These are phyloP conservation scores for Debaryomyces sp. DNA, from an alignment of 1,139 yeast species.

Conservation along the genomic window DNA sequence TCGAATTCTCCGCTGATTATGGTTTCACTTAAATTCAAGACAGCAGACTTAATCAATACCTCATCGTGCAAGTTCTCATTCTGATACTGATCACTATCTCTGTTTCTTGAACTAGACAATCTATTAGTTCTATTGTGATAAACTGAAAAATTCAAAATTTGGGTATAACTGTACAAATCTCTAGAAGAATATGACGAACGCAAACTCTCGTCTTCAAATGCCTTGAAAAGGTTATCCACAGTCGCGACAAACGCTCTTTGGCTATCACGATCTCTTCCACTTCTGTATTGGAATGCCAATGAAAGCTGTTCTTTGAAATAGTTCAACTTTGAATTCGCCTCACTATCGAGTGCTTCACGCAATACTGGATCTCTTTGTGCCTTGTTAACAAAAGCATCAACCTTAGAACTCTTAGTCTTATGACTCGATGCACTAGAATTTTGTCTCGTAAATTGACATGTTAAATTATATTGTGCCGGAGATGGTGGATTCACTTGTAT, in stretches of 20 bases:
- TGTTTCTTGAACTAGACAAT: constrained; percentile 34
- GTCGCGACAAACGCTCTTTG: constrained; percentile 25
- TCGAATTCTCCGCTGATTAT: constrained; percentile 37
- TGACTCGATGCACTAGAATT: constrained; percentile 19
- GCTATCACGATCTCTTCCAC: constrained; percentile 18
- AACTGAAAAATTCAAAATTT: constrained; percentile 30
- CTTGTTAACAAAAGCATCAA: constrained; percentile 18
- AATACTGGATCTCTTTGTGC: constrained; percentile 28
- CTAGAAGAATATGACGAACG: constrained; percentile 24
- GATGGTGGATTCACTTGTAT: constrained; percentile 12
- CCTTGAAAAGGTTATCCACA: constrained; percentile 23
- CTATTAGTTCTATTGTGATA: constrained; percentile 34
- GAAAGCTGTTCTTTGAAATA: constrained; percentile 33
- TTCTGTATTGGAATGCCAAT: constrained; percentile 22
- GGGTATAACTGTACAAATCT: constrained; percentile 32
- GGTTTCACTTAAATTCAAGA: constrained; percentile 36
- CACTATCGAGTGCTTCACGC: constrained; percentile 23
- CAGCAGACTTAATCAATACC: constrained; percentile 33
- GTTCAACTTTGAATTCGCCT: constrained; percentile 24
- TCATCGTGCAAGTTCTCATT: constrained; percentile 32
- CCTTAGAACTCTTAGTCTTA: constrained; percentile 13
- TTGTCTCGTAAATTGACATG: constrained; percentile 17
- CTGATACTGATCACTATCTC: constrained; percentile 43
- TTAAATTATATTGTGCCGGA: constrained; percentile 10
- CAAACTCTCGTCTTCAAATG: constrained; percentile 33